These are phyloP conservation scores for Arbutus unedo DNA, from an alignment of 148 eudicot species.

Conservation along the genomic window DNA sequence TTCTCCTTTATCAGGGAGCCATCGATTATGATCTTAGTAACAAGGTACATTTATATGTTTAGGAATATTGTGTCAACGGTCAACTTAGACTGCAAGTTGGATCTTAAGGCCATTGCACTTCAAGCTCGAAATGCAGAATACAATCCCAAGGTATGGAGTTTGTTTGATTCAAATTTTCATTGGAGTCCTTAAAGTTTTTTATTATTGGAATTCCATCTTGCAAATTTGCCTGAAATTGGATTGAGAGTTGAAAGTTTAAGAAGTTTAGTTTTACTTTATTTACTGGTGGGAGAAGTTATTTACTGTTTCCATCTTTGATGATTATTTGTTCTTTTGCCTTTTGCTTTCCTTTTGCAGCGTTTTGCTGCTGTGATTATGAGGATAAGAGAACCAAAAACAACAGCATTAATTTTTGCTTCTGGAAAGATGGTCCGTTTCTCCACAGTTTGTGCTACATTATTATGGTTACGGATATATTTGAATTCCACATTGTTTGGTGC, in stretches of 20 bases:
- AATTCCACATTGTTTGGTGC: neutral
- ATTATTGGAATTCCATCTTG: neutral
- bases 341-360: slow-evolving; percentile 46
- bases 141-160: slow-evolving; percentile 65
- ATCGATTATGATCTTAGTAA: neutral
- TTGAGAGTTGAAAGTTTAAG: neutral
- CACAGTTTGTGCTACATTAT: neutral
- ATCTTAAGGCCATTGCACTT: slow-evolving; percentile 76
- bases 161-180: neutral
- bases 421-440: slow-evolving; percentile 73
- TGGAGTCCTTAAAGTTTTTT: neutral
- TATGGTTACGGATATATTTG: neutral
- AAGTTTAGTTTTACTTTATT: neutral
- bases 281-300: neutral
- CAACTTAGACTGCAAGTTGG: slow-evolving; percentile 82
- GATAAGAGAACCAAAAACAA: slow-evolving; percentile 89
- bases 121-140: slow-evolving; percentile 91
- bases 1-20: neutral
- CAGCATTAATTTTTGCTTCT: slow-evolving; percentile 86
- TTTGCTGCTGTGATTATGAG: slow-evolving; percentile 96
- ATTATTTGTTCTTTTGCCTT: neutral
- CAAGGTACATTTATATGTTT: slow-evolving; percentile 11
- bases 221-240: neutral
- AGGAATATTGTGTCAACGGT: slow-evolving; percentile 87
- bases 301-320: neutral